These are phyloP conservation scores for Actinomucor elegans DNA, from an alignment of 371 early-diverging fungal genomes.

Conservation along the genomic window DNA sequence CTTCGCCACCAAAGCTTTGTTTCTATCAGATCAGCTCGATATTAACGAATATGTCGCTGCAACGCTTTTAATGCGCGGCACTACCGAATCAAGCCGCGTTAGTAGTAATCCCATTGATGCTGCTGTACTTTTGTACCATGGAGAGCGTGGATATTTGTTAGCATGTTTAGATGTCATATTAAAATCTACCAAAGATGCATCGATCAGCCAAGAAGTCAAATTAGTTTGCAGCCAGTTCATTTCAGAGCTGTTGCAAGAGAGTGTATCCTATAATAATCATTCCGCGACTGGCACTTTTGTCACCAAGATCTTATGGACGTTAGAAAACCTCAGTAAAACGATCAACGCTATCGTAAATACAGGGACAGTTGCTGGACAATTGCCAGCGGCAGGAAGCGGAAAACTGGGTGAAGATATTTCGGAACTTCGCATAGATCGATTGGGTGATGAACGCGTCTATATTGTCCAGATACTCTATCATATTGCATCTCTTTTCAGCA, in stretches of 20 bases:
- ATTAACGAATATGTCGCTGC: conserved; percentile 81
- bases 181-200: conserved; percentile 48
- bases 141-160: conserved; percentile 67
- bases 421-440: conserved; percentile 39
- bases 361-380: conserved; percentile 28
- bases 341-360: conserved; percentile 32
- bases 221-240: conserved; percentile 30
- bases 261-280: not conserved
- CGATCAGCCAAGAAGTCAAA: conserved; percentile 53
- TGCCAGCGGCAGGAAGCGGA: conserved; percentile 27
- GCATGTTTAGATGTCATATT: conserved; percentile 64
- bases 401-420: conserved; percentile 49
- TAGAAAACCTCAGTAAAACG: conserved; percentile 12
- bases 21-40: conserved; percentile 78
- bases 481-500: conserved; percentile 48
- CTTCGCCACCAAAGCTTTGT: conserved; percentile 64
- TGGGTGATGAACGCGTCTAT: conserved; percentile 59
- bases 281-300: conserved; percentile 16
- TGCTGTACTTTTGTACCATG: conserved; percentile 69
- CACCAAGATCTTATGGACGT: conserved; percentile 20
- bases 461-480: conserved; percentile 62
- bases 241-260: conserved; percentile 19
- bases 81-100: conserved; percentile 46
- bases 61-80: conserved; percentile 66
- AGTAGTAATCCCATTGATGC: conserved; percentile 64